These are phyloP conservation scores for Coemansia sp. DNA, from an alignment of 192 early-diverging fungal genomes.

Conservation along the genomic window DNA sequence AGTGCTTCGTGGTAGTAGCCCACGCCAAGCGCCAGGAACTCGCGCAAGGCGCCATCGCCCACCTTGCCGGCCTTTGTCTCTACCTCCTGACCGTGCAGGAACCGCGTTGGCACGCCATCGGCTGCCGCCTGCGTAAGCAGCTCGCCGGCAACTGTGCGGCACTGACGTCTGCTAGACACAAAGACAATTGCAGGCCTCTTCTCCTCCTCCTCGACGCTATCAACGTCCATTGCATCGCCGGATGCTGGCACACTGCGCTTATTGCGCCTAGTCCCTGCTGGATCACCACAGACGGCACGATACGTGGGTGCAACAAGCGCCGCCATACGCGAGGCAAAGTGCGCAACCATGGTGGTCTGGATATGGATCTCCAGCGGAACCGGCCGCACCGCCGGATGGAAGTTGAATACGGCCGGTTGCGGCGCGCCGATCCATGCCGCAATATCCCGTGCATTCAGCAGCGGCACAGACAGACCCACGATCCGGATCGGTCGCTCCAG, in stretches of 20 bases:
- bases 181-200: slow-evolving; percentile 81
- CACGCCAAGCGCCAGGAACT: slow-evolving; percentile 76
- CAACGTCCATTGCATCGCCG: slow-evolving; percentile 8
- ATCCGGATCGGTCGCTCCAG: slow-evolving; percentile 84
- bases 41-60: slow-evolving; percentile 70
- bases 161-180: slow-evolving; percentile 89
- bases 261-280: neutral
- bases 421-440: slow-evolving; percentile 96
- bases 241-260: neutral
- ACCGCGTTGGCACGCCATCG: slow-evolving; percentile 72
- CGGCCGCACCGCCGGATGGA: slow-evolving; percentile 89
- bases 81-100: slow-evolving; percentile 68
- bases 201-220: slow-evolving; percentile 7
- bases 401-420: slow-evolving; percentile 82
- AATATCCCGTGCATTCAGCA: slow-evolving; percentile 97
- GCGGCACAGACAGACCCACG: slow-evolving; percentile 81
- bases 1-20: slow-evolving; percentile 93
- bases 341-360: slow-evolving; percentile 86
- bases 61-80: slow-evolving; percentile 62
- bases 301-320: slow-evolving; percentile 81
- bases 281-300: slow-evolving; percentile 21
- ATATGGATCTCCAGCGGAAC: slow-evolving; percentile 95
- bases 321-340: slow-evolving; percentile 95
- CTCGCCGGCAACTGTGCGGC: slow-evolving; percentile 82
- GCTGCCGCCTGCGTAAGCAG: slow-evolving; percentile 78